Evolutionary conservation across 1,284 basidiomycete species (phyloP).

Genomic region (Entoloma clypeatum): DNA sequence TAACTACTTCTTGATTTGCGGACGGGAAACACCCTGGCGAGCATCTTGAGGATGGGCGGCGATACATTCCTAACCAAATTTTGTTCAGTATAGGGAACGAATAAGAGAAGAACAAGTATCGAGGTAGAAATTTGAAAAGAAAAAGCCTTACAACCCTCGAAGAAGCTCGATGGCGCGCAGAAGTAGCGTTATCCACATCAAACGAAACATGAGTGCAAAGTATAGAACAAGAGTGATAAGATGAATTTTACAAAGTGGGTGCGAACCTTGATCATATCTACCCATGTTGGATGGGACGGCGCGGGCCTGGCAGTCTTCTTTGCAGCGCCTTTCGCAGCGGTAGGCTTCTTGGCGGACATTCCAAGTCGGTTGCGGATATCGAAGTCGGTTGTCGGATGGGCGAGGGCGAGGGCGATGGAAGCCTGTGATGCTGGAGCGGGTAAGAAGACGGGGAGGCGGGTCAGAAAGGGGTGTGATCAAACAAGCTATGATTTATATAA

Average conservation of each 20-base stretch:
- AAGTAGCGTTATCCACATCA: too few species aligned
- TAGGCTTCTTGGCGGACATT: slow-evolving; percentile 38
- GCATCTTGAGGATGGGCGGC: slow-evolving; percentile 71
- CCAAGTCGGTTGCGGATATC: slow-evolving; percentile 1
- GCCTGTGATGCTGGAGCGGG: slow-evolving; percentile 18
- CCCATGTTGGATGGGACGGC: slow-evolving; percentile 64
- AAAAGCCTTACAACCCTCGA: neutral
- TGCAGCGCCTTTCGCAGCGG: slow-evolving; percentile 29
- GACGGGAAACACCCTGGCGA: slow-evolving; percentile 84
- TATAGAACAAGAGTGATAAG: neutral
- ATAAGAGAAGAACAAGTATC: neutral
- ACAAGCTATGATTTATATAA: slow-evolving; percentile 36
- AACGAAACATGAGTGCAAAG: neutral
- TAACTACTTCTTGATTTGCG: slow-evolving; percentile 84
- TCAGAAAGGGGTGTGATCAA: slow-evolving; percentile 36
- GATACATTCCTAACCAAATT: slow-evolving; percentile 70
- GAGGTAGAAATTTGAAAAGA: neutral
- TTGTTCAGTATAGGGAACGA: neutral
- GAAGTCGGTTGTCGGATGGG: neutral
- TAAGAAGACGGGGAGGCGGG: slow-evolving; percentile 23
- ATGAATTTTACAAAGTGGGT: slow-evolving; percentile 3
- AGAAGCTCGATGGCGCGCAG: too few species aligned
- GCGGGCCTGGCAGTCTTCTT: slow-evolving; percentile 40
- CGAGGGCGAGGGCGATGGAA: slow-evolving; percentile 6
- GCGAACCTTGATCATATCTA: slow-evolving; percentile 76